These are phyloP conservation scores for Candida yuanshanica DNA, from an alignment of 805 yeast genomes.

Conservation along the genomic window DNA sequence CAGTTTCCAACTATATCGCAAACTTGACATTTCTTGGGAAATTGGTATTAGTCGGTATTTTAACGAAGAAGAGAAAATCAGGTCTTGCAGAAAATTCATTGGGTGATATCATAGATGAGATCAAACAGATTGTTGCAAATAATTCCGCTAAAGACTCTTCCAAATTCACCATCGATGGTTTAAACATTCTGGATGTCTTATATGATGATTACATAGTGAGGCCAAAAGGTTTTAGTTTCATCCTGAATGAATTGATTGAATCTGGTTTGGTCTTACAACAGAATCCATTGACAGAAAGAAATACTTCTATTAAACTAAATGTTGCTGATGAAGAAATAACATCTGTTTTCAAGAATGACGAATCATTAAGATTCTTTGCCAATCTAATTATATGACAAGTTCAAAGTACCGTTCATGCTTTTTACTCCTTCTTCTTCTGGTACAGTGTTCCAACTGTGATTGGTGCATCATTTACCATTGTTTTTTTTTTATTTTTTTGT, in stretches of 20 bases:
- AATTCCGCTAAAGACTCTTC: constrained; percentile 25
- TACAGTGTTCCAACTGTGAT: background rate
- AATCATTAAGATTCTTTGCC: constrained; percentile 26
- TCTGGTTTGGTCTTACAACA: constrained; percentile 70
- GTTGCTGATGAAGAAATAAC: constrained; percentile 67
- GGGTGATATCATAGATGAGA: constrained; percentile 77
- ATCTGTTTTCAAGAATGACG: constrained; percentile 55
- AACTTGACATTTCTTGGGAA: constrained; percentile 65
- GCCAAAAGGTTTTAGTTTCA: constrained; percentile 51
- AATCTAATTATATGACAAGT: constrained; percentile 4
- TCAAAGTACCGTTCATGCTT: background rate
- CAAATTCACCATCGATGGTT: constrained; percentile 25
- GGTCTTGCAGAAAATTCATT: constrained; percentile 66
- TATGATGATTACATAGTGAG: constrained; percentile 38
- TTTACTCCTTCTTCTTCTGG: background rate
- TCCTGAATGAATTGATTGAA: constrained; percentile 67
- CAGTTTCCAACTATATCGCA: constrained; percentile 52
- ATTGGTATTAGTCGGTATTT: constrained; percentile 61
- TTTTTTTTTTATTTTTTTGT: too few species aligned
- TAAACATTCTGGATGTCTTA: constrained; percentile 28
- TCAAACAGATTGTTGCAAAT: constrained; percentile 46
- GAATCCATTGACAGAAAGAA: constrained; percentile 60
- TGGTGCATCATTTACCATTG: too few species aligned
- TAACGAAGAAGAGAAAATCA: constrained; percentile 58
- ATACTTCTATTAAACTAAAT: constrained; percentile 56